phyloP scores from a whole-genome alignment of 139 green algal genomes.

The Microglena sp. region DNA sequence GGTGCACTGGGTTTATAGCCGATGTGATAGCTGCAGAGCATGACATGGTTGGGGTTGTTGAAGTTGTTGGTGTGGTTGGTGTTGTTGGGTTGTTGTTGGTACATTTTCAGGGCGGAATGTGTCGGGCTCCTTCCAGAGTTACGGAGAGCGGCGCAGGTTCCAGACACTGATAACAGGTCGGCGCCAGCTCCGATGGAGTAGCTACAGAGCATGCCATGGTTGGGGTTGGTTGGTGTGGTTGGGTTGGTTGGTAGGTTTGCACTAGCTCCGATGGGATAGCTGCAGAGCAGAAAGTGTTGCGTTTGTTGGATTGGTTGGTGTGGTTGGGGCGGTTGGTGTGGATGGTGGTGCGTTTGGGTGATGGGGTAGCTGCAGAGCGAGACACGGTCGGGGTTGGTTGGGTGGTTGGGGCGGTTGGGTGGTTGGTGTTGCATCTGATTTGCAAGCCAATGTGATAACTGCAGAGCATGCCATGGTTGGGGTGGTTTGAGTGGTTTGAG shows the following conservation, averaged over 20 bases:
- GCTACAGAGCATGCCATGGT: not conserved
- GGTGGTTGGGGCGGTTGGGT: not conserved
- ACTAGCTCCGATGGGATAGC: conserved; percentile 84
- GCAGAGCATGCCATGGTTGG: not conserved
- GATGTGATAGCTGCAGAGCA: not conserved
- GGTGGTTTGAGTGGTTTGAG: too few relatives aligned
- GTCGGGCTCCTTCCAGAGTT: not conserved
- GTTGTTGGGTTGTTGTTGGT: too few relatives aligned
- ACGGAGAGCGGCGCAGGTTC: not conserved
- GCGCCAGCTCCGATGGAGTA: not conserved
- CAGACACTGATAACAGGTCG: not conserved
- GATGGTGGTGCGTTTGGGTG: not conserved
- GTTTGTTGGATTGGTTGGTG: not conserved
- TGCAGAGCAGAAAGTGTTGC: conserved; percentile 7
- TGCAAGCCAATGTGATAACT: not conserved
- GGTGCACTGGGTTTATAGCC: not conserved
- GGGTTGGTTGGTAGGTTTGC: conserved; percentile 95
- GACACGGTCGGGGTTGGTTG: not conserved
- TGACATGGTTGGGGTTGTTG: too few relatives aligned
- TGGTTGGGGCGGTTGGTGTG: not conserved
- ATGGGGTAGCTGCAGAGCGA: not conserved
- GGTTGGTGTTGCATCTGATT: not conserved
- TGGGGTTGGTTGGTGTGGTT: too few relatives aligned
- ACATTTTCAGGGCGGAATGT: too few relatives aligned
- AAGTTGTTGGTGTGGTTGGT: too few relatives aligned